These are phyloP conservation scores for Penicillium sclerotigenum DNA, from an alignment of 2,329 filamentous ascomycete species.

Conservation along the genomic window DNA sequence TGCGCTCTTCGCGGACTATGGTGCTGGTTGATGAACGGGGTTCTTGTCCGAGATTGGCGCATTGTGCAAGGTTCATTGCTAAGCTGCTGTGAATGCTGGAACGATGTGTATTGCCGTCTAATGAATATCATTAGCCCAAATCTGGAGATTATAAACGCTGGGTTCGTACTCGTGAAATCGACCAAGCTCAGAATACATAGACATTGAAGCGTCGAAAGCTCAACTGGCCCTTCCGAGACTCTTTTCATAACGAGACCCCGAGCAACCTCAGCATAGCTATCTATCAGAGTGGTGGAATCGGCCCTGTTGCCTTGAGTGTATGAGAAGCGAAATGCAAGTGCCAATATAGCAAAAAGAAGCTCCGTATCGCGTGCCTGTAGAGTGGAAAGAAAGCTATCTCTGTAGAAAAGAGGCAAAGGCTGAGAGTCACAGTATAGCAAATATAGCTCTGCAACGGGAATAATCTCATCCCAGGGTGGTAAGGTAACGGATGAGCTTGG, in stretches of 20 bases:
- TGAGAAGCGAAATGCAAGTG: conserved; percentile 46
- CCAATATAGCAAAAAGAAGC: conserved; percentile 38
- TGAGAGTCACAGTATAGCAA: conserved; percentile 51
- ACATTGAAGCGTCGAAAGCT: conserved; percentile 45
- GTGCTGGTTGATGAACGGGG: conserved; percentile 17
- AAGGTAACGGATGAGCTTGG: conserved; percentile 27
- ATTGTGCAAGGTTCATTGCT: conserved; percentile 47
- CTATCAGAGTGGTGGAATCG: conserved; percentile 27
- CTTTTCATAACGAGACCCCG: conserved; percentile 40
- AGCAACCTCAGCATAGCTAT: conserved; percentile 39
- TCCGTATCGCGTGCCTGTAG: conserved; percentile 40
- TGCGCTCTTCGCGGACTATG: conserved; percentile 31
- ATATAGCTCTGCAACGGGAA: conserved; percentile 44
- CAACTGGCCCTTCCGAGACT: conserved; percentile 39
- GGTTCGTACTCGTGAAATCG: conserved; percentile 41
- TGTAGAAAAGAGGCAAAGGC: conserved; percentile 49
- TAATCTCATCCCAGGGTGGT: conserved; percentile 41
- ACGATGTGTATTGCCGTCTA: conserved; percentile 47
- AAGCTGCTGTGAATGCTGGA: conserved; percentile 46
- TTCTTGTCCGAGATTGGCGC: conserved; percentile 45
- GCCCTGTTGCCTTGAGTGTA: conserved; percentile 23
- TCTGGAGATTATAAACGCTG: not conserved
- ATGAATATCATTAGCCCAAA: not conserved
- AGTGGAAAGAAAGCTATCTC: conserved; percentile 41
- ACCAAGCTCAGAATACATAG: conserved; percentile 42